phyloP scores from a whole-genome alignment of 768 basidiomycete genomes.

The Hypholoma sublateritium region DNA sequence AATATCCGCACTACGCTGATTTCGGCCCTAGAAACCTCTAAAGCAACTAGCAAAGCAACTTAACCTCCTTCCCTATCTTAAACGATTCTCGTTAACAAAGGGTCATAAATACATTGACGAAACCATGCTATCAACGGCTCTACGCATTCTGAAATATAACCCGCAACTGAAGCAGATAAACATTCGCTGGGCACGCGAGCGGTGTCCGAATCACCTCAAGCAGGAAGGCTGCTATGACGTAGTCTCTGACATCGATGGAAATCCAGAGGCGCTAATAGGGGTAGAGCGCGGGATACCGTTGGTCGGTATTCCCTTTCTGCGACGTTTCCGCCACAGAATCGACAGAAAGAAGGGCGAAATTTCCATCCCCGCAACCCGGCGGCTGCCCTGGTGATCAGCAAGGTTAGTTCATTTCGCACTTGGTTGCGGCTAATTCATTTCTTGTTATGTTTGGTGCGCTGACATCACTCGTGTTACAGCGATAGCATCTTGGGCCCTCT shows the following conservation, averaged over 20 bases:
- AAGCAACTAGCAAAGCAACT: slow-evolving; percentile 39
- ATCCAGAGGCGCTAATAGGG: slow-evolving; percentile 25
- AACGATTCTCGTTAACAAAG: slow-evolving; percentile 47
- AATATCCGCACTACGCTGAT: not conserved
- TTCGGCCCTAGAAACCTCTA: slow-evolving; percentile 35
- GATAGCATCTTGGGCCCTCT: too few species aligned
- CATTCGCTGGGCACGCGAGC: slow-evolving; percentile 49
- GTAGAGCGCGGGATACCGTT: slow-evolving; percentile 43
- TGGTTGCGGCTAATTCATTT: not conserved
- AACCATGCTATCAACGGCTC: slow-evolving; percentile 42
- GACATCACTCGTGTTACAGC: too few species aligned
- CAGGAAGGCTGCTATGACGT: slow-evolving; percentile 46
- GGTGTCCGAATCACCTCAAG: slow-evolving; percentile 47
- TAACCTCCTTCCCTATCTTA: slow-evolving; percentile 37
- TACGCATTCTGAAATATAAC: slow-evolving; percentile 33
- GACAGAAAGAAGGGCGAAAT: slow-evolving; percentile 5
- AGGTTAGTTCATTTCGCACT: not conserved
- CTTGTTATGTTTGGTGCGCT: not conserved
- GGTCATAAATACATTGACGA: slow-evolving; percentile 47
- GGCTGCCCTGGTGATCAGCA: not conserved
- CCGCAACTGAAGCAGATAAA: slow-evolving; percentile 39
- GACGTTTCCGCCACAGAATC: slow-evolving; percentile 24
- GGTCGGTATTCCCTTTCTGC: slow-evolving; percentile 38
- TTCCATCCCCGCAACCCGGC: not conserved
- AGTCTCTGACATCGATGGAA: slow-evolving; percentile 19